These are phyloP conservation scores for Diutina rugosa DNA, from an alignment of 1,139 yeast genomes.

Conservation along the genomic window DNA sequence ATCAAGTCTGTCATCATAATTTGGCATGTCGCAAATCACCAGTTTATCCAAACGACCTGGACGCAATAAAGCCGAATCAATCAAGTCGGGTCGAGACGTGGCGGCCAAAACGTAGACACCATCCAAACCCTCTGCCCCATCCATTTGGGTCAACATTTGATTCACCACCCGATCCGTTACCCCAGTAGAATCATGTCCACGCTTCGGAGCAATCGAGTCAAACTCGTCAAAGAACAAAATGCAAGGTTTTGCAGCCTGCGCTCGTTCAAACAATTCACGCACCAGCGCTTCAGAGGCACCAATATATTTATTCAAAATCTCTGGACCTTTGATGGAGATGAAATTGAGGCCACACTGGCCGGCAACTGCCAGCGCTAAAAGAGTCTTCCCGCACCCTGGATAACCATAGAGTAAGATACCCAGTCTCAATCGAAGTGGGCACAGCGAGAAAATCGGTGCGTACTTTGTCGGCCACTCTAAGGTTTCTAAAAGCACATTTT, in stretches of 20 bases:
- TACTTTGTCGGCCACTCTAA: conserved; percentile 96
- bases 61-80: conserved; percentile 86
- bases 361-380: conserved; percentile 88
- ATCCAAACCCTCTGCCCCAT: conserved; percentile 96
- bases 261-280: conserved; percentile 85
- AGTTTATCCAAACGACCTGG: conserved; percentile 95
- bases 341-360: conserved; percentile 91
- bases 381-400: conserved; percentile 96
- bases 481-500: conserved; percentile 66
- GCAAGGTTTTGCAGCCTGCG: conserved; percentile 91
- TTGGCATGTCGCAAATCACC: conserved; percentile 82
- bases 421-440: conserved; percentile 78
- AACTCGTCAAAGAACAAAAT: conserved; percentile 90
- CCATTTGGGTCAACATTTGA: conserved; percentile 96
- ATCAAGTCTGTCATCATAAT: conserved; percentile 54
- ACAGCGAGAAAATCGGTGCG: conserved; percentile 82
- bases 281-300: conserved; percentile 97
- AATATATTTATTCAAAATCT: conserved; percentile 85
- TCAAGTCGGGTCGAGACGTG: conserved; percentile 87
- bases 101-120: conserved; percentile 97
- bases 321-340: conserved; percentile 93
- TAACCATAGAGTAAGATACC: conserved; percentile 88
- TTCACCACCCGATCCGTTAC: conserved; percentile 96
- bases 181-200: conserved; percentile 97
- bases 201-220: conserved; percentile 93